phyloP scores from a whole-genome alignment of 148 eudicot species.

The Spergularia marina region DNA sequence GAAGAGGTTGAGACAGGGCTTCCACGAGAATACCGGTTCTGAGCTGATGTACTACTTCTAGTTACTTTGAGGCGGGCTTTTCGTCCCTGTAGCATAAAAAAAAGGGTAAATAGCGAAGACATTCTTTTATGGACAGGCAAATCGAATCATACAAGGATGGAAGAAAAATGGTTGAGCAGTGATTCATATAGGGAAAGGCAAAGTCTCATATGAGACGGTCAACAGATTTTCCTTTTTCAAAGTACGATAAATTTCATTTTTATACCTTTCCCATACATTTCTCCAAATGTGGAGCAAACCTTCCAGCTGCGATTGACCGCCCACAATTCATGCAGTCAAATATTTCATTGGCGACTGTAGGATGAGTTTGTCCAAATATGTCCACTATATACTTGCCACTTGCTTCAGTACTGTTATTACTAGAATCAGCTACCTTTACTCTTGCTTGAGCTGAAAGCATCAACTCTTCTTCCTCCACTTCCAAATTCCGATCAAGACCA shows the following conservation, averaged over 20 bases:
- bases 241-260: background rate
- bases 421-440: conserved; percentile 74
- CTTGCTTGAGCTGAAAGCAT: conserved; percentile 85
- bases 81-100: conserved; percentile 59
- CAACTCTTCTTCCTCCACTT: conserved; percentile 83
- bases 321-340: conserved; percentile 96
- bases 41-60: conserved; percentile 81
- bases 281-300: conserved; percentile 98
- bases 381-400: conserved; percentile 82
- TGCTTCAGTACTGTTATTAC: conserved; percentile 60
- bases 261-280: conserved; percentile 99
- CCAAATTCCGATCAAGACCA: conserved; percentile 84
- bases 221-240: background rate
- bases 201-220: too few species aligned
- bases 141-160: background rate
- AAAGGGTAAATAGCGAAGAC: background rate
- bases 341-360: conserved; percentile 76
- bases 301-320: conserved; percentile 78
- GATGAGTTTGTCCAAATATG: conserved; percentile 96
- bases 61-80: conserved; percentile 89
- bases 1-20: conserved; percentile 46
- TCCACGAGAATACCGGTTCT: conserved; percentile 57
- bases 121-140: background rate
- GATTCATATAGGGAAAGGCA: too few species aligned
- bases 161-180: background rate